Base-by-base conservation (phyloP, 768 basidiomycete genomes). In the Lactifluus volemus region DNA sequence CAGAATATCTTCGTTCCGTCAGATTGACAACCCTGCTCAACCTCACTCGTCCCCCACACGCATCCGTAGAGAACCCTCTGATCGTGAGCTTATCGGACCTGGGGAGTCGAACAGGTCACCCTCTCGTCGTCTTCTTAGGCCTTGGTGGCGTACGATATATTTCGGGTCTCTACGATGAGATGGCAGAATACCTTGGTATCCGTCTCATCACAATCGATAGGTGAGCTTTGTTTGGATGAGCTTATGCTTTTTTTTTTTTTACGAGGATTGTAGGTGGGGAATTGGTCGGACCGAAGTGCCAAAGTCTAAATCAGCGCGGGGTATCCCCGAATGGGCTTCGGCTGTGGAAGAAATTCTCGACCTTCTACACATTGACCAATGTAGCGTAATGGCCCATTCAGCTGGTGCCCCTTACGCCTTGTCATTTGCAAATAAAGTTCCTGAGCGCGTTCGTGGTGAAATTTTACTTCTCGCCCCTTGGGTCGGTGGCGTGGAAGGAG, bases 331-430 rank as follows among this genome's bases (percentile, higher is more conserved):
- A 68, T 99, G 96, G 96, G 86, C 92, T 9, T 79, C 79, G 4
- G 86, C 93, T 1, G 92, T 98, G 2, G 89, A 92, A 67, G 92
- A 95, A 73, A 87, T 98, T 6, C 82, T 94, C 41, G 92, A 96
- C 67, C 75, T 84, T 59, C 76, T 97, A 52, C 79, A 81, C 21
- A 85, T 98, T 49, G 78, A 81, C 29, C 79, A 85, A 69, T 96
- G 89, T 70, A 89, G 91, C 68, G 78, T 99, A 41, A 84, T 98
- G 81, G 96, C 94, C 6, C 96, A 98, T 74, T 94, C 92, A 19
- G 96, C 96, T 10, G 96, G 96, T 19, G 88, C 92, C 11, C 96
- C 96, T 0, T 98, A 96, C 71, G 94, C 95, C 0, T 74, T 97
- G 51, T 93, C 93, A 0, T 88, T 90, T 57, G 89, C 90, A 32